phyloP scores from a whole-genome alignment of 768 basidiomycete species.

The Collybia nuda region DNA sequence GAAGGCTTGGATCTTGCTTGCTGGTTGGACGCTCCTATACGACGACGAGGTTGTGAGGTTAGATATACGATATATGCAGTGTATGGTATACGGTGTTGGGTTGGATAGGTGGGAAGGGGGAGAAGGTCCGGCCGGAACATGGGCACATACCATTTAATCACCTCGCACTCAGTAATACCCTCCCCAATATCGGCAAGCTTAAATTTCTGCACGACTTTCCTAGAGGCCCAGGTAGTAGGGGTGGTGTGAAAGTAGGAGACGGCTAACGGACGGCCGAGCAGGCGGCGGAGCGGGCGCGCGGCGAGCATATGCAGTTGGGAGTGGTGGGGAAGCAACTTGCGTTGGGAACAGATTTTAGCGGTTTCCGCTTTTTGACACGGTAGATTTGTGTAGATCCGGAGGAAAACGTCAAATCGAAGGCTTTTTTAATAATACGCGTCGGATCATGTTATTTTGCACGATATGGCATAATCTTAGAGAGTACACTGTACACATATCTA shows the following conservation, averaged over 20 bases:
- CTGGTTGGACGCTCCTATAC: constrained; percentile 62
- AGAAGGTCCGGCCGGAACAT: constrained; percentile 25
- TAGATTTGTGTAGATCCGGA: not conserved
- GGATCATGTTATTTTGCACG: too few relatives aligned
- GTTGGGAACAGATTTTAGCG: constrained; percentile 11
- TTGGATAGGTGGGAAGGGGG: not conserved
- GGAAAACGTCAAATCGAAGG: too few relatives aligned
- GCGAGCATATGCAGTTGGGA: too few relatives aligned
- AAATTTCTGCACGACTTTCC: constrained; percentile 54
- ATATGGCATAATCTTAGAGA: too few relatives aligned
- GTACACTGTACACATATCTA: too few relatives aligned
- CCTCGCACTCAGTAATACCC: constrained; percentile 89
- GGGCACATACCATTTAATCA: constrained; percentile 74
- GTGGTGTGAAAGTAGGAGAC: constrained; percentile 32
- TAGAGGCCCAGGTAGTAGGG: constrained; percentile 23
- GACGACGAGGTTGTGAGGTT: too few relatives aligned
- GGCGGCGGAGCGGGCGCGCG: constrained; percentile 29
- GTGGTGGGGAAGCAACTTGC: constrained; percentile 17
- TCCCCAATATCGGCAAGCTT: constrained; percentile 87
- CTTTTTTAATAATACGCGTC: too few relatives aligned
- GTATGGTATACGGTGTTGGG: too few relatives aligned
- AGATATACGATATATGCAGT: too few relatives aligned
- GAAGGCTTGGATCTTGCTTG: constrained; percentile 55
- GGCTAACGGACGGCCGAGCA: constrained; percentile 25
- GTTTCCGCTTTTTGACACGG: constrained; percentile 16